Evolutionary conservation across 1,139 yeast genomes (phyloP).

Genomic region (Hyphopichia fennica): DNA sequence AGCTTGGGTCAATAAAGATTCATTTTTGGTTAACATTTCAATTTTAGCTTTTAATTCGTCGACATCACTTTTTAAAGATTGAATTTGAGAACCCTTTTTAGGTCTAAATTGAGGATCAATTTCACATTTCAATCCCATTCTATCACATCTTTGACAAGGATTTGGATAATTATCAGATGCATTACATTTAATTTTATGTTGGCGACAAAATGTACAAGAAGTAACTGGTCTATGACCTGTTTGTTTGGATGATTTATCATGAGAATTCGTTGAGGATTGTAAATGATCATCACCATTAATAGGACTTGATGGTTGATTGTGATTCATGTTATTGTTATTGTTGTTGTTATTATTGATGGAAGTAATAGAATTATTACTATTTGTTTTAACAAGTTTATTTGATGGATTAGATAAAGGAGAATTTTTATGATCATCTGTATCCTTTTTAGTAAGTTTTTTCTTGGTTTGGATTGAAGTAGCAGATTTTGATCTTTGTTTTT

Average conservation of each 20-base stretch:
- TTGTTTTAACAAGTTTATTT: neutral
- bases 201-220: constrained; percentile 92
- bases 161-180: constrained; percentile 82
- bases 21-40: constrained; percentile 72
- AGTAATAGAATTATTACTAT: neutral
- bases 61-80: constrained; percentile 78
- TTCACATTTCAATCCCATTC: constrained; percentile 79
- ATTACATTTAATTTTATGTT: constrained; percentile 90
- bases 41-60: constrained; percentile 78
- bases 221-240: constrained; percentile 79
- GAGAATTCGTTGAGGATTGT: neutral
- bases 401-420: neutral
- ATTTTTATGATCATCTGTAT: neutral
- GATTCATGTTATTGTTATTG: neutral
- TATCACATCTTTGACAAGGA: constrained; percentile 80
- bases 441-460: constrained; percentile 4
- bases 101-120: constrained; percentile 93
- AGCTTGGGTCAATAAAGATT: constrained; percentile 64
- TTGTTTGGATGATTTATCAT: constrained; percentile 23
- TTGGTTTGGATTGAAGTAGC: constrained; percentile 4
- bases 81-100: constrained; percentile 87
- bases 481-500: constrained; percentile 13
- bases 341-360: neutral
- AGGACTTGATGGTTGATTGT: neutral
- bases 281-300: neutral